phyloP scores from a whole-genome alignment of 2,329 filamentous ascomycete genomes.

The Botrytis galanthina region DNA sequence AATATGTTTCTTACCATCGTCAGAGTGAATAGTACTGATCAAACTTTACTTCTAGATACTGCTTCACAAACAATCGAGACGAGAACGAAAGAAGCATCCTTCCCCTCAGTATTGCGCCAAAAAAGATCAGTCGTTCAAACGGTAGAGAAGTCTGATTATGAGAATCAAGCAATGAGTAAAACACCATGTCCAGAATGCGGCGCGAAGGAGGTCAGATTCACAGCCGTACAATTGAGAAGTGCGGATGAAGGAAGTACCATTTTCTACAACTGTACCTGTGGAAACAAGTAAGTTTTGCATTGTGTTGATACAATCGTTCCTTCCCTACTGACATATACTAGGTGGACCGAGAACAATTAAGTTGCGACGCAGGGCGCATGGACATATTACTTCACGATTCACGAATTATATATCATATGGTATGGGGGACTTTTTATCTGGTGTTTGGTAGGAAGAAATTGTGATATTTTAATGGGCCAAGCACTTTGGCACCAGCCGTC shows the following conservation, averaged over 20 bases:
- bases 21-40: conserved; percentile 16
- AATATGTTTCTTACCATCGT: background rate
- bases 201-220: conserved; percentile 77
- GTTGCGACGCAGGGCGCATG: conserved; percentile 15
- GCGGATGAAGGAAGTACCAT: conserved; percentile 94
- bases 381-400: background rate
- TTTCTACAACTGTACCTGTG: conserved; percentile 86
- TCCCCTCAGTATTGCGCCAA: conserved; percentile 83
- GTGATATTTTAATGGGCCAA: conserved; percentile 34
- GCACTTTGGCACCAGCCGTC: conserved; percentile 37
- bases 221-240: conserved; percentile 80
- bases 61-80: conserved; percentile 75
- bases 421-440: background rate
- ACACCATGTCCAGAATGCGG: conserved; percentile 80
- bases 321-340: conserved; percentile 27
- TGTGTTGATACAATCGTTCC: background rate
- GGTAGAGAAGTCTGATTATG: conserved; percentile 72
- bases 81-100: conserved; percentile 82
- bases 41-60: conserved; percentile 50
- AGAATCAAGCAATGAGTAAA: conserved; percentile 67
- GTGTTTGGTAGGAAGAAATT: conserved; percentile 22
- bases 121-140: conserved; percentile 85
- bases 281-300: conserved; percentile 64
- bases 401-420: conserved; percentile 12
- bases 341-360: conserved; percentile 42